A percentile compares a stretch with the other conserved stretches of the same genome.
phyloP scores from a whole-genome alignment of 257 asterid genomes.

The Anisodus acutangulus region DNA sequence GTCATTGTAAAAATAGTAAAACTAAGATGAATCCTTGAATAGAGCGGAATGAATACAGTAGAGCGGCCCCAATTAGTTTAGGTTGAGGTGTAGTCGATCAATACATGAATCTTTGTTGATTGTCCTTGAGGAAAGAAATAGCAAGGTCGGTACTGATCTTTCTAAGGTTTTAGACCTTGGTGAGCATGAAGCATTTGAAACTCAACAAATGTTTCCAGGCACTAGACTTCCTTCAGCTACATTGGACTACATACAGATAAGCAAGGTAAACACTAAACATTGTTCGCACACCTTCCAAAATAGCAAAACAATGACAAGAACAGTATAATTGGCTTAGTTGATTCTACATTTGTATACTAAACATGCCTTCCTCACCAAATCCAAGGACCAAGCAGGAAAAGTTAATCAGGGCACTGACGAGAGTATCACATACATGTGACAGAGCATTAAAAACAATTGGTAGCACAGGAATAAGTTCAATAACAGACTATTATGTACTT shows the following conservation, averaged over 20 bases:
- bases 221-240: too few relatives aligned
- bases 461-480: not conserved
- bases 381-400: not conserved
- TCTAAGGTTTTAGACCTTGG: not conserved
- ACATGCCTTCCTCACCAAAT: not conserved
- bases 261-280: too few relatives aligned
- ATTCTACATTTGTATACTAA: not conserved
- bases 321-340: not conserved
- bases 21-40: not conserved
- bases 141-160: not conserved
- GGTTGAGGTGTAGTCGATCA: not conserved
- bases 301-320: not conserved
- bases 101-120: not conserved
- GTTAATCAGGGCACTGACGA: not conserved
- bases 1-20: not conserved
- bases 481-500: too few relatives aligned
- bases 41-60: not conserved
- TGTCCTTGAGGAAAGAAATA: not conserved
- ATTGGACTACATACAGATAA: too few relatives aligned
- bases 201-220: not conserved
- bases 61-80: not conserved
- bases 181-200: constrained; percentile 12
- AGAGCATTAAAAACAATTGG: not conserved
- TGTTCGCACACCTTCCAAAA: too few relatives aligned
- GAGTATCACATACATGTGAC: not conserved